A percentile compares a stretch with the other conserved stretches of the same genome.
These are phyloP conservation scores for Diaporthe longicolla DNA, from an alignment of 2,329 filamentous ascomycete genomes.

Conservation along the genomic window DNA sequence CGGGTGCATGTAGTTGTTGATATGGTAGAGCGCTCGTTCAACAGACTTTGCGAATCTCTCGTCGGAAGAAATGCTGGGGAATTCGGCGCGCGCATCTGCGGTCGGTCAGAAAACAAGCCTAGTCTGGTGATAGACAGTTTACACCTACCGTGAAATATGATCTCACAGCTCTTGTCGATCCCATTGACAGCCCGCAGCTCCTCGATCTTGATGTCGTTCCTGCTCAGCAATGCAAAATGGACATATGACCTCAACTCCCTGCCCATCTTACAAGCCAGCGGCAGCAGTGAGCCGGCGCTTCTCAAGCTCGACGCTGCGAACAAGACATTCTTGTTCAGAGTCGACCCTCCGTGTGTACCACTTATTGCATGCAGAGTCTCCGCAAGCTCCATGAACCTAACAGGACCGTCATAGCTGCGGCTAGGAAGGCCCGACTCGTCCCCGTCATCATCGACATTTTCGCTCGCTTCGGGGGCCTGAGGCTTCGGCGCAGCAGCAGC, in stretches of 20 bases:
- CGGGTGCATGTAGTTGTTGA: constrained; percentile 81
- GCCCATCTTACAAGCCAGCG: constrained; percentile 91
- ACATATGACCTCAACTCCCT: constrained; percentile 77
- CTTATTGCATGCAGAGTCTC: constrained; percentile 72
- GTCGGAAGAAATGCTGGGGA: constrained; percentile 77
- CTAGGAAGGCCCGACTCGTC: constrained; percentile 46
- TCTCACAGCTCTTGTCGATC: constrained; percentile 77
- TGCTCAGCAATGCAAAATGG: constrained; percentile 85
- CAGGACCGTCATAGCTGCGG: constrained; percentile 75
- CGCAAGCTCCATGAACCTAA: constrained; percentile 77
- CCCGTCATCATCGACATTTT: constrained; percentile 35
- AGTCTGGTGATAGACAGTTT: constrained; percentile 27
- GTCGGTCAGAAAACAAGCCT: constrained; percentile 16
- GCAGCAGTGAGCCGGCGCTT: constrained; percentile 80
- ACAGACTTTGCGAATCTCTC: constrained; percentile 76
- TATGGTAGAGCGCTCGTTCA: constrained; percentile 76
- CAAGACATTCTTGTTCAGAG: constrained; percentile 78
- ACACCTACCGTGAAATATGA: constrained; percentile 69
- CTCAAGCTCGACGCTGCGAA: constrained; percentile 83
- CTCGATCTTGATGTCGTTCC: constrained; percentile 77
- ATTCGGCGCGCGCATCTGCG: constrained; percentile 83
- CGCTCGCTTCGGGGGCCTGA: constrained; percentile 32
- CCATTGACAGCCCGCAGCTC: constrained; percentile 84
- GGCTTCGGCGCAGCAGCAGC: constrained; percentile 32
- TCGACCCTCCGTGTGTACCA: constrained; percentile 64